Evolutionary conservation across 2,329 filamentous ascomycete genomes (phyloP), one percentile per base, ranked within the genome.

Genomic region (Hypoxylon rubiginosum): DNA sequence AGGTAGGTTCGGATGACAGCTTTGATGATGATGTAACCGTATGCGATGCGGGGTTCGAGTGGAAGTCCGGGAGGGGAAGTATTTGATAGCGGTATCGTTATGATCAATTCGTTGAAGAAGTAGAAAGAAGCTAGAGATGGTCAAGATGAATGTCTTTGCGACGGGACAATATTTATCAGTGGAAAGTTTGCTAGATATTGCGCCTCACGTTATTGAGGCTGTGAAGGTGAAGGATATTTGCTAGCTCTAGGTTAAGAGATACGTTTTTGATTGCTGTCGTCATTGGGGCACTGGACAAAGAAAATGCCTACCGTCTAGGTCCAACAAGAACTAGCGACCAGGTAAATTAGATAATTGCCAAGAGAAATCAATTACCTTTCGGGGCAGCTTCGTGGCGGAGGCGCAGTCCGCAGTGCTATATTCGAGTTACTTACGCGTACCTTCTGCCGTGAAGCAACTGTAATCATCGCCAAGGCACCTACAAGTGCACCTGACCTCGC

Each of bases 181-280:
- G 48, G 46, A 15, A 61, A 28, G 19, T 52, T 57, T 49, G 28
- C 34, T 32, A 36, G 24, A 39, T 26, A 56, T 60, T 67, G 65
- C 61, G 65, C 61, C 65, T 62, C 61, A 48, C 24, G 17, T 39
- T 13, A 36, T 52, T 64, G 67, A 69, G 67, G 67, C 67, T 63
- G 67, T 69, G 67, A 67, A 30, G 53, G 17, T 24, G 21, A 2
- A 11, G 2, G 41, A 13, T 57, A 26, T 19, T 28, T 28, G 24
- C n/a, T 15, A 19, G 36, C 7, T 59, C n/a, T n/a, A n/a, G n/a
- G n/a, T n/a, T n/a, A n/a, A n/a, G n/a, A 19, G 39, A 1, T 59
- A 41, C 54, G n/a, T 41, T 26, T 53, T 41, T 8, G 7, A 32
- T 15, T 36, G 32, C 51, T 43, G 51, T 54, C 51, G 21, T 54